Evolutionary conservation across 2,329 filamentous ascomycete species (phyloP).

Genomic region (Colletotrichum eleusines): DNA sequence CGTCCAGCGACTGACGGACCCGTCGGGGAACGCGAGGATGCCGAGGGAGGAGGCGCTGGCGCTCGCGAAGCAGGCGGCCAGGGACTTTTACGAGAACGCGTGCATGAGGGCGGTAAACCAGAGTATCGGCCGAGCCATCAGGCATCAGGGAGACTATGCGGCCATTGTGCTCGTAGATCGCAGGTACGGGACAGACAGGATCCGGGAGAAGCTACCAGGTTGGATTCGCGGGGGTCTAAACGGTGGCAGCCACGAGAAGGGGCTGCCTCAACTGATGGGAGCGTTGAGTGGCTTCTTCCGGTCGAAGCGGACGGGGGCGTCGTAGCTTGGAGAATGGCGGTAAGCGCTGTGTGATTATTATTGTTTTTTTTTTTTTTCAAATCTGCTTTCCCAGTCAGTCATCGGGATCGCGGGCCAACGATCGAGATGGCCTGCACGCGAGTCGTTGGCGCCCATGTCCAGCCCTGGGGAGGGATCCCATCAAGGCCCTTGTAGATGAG

Average conservation of each 20-base stretch:
- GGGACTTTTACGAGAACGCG: constrained; percentile 91
- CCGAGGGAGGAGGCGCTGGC: constrained; percentile 49
- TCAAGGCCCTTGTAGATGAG: background rate
- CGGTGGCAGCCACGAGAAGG: constrained; percentile 60
- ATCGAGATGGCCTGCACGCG: constrained; percentile 9
- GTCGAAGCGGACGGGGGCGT: constrained; percentile 55
- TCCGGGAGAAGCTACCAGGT: constrained; percentile 82
- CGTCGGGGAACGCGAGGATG: constrained; percentile 44
- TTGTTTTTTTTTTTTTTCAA: too few relatives aligned
- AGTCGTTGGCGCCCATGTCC: background rate
- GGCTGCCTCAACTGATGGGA: constrained; percentile 70
- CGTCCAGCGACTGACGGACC: constrained; percentile 51
- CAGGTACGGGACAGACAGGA: constrained; percentile 79
- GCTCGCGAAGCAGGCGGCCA: constrained; percentile 67
- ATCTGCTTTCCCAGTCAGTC: background rate
- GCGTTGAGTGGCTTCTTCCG: constrained; percentile 69
- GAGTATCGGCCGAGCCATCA: constrained; percentile 91
- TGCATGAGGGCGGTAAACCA: constrained; percentile 99
- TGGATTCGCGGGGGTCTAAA: constrained; percentile 86
- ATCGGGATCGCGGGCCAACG: background rate
- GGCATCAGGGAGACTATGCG: constrained; percentile 90
- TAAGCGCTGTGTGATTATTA: too few relatives aligned
- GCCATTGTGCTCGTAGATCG: constrained; percentile 87
- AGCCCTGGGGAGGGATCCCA: background rate
- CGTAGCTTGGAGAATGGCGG: constrained; percentile 34